Base-by-base conservation (phyloP, 2,329 filamentous ascomycete genomes). In the Thielaviopsis musarum region DNA sequence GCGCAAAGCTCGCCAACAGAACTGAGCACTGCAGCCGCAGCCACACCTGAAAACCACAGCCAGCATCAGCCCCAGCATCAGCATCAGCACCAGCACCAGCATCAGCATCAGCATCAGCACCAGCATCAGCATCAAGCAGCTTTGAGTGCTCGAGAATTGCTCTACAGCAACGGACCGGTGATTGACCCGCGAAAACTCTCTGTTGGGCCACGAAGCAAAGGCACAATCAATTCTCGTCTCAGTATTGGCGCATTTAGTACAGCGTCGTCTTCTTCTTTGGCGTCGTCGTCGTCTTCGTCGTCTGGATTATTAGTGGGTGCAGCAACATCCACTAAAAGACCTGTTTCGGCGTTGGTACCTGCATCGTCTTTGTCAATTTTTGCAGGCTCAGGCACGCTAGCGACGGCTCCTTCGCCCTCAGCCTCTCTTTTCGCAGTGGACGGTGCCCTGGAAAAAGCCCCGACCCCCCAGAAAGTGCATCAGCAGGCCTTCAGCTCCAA, bases 1-100 rank as follows among this genome's bases (percentile, higher is more conserved):
- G 60, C 60, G 10, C 53, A 45, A 6, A 51, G 54, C 22, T 61
- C 60, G 13, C 38, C 57, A 9, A 57, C 57, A 38, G 60, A 45
- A 10, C 17, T 59, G 17, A 49, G 28, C 3, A 56, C 52, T n/a
- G 57, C 19, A 12, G 30, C 34, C 52, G 57, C 48, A 54, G 51
- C 56, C 49, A 48, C 48, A 58, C 34, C 13, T 26, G 48, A 2
- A 22, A 45, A 7, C 10, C 38, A 41, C 3, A 12, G 34, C 34
- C 15, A 12, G 10, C 3, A 3, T 9, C 34, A 41, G 34, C 21
- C n/a, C n/a, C 30, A 28, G 34, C 19, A n/a, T 21, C 28, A 58
- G 56, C 45, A 58, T 30, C 34, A 45, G 38, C 15, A 45, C 15
- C 38, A 45, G 15, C 21, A 24, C n/a, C 30, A 28, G 34, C 19